These are phyloP conservation scores for Chenopodium formosanum DNA, from an alignment of 148 eudicot species.

Conservation along the genomic window DNA sequence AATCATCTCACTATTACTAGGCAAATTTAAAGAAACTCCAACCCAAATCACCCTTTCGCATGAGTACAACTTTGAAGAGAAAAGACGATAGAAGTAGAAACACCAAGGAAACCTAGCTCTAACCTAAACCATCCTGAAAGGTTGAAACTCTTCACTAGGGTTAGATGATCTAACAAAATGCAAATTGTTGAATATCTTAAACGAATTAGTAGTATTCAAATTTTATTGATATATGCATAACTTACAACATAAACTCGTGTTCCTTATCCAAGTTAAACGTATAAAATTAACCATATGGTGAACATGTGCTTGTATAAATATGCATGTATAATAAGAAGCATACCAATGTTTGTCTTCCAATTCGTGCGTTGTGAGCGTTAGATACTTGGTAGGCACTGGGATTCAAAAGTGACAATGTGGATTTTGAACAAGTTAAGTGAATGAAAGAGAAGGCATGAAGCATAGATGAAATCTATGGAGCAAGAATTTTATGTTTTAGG, in stretches of 20 bases:
- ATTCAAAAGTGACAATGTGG: background rate
- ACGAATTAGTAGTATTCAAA: too few species aligned
- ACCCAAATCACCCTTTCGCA: background rate
- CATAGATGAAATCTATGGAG: background rate
- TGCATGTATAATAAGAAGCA: background rate
- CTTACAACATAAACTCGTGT: too few species aligned
- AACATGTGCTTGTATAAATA: too few species aligned
- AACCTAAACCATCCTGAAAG: too few species aligned
- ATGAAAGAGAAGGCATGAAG: background rate
- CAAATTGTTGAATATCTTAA: background rate
- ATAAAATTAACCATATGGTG: too few species aligned
- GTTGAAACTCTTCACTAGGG: too few species aligned
- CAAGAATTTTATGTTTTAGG: background rate
- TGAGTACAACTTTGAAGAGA: too few species aligned
- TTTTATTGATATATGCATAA: too few species aligned
- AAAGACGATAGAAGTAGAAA: background rate
- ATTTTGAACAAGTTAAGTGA: background rate
- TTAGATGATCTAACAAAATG: background rate
- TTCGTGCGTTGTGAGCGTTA: background rate
- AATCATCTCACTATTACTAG: background rate
- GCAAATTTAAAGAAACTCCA: background rate
- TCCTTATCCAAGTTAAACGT: too few species aligned
- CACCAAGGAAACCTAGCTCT: too few species aligned
- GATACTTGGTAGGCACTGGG: background rate
- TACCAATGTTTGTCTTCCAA: constrained; percentile 1